A percentile compares a stretch with the other conserved stretches of the same genome.
Conservation (phyloP, 1,284 basidiomycete genomes). For the Omphalotus olearius region DNA sequence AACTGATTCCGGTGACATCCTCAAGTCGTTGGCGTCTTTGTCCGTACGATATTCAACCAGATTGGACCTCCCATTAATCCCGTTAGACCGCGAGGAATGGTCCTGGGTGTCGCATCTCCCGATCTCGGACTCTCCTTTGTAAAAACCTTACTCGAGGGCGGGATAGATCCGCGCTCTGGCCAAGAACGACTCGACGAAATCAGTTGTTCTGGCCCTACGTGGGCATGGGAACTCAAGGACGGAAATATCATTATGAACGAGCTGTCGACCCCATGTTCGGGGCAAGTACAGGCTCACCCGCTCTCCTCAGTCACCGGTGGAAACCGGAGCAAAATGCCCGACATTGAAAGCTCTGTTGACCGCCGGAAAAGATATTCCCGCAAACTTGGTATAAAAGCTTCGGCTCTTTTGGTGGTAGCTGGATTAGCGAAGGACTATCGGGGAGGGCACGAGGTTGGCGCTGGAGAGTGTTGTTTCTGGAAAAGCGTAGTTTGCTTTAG, state of each 20-base stretch:
- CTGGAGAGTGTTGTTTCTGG: slow-evolving; percentile 70
- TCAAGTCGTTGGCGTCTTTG: slow-evolving; percentile 80
- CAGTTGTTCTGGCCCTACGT: slow-evolving; percentile 87
- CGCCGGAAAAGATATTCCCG: slow-evolving; percentile 47
- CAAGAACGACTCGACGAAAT: slow-evolving; percentile 93
- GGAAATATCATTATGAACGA: slow-evolving; percentile 53
- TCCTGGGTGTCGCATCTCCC: slow-evolving; percentile 86
- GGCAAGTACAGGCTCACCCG: slow-evolving; percentile 55
- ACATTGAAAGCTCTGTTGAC: slow-evolving; percentile 58
- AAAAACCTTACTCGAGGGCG: slow-evolving; percentile 61
- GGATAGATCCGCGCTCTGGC: slow-evolving; percentile 79
- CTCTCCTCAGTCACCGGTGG: slow-evolving; percentile 71
- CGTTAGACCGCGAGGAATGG: slow-evolving; percentile 78
- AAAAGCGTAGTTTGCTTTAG: slow-evolving; percentile 71
- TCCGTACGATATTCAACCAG: slow-evolving; percentile 96
- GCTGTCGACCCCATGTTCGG: slow-evolving; percentile 70
- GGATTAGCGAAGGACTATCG: slow-evolving; percentile 68
- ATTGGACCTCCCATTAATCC: slow-evolving; percentile 96
- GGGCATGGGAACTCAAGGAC: slow-evolving; percentile 62
- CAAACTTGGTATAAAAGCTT: slow-evolving; percentile 67
- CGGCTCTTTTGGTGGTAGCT: slow-evolving; percentile 78
- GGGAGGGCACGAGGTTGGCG: slow-evolving; percentile 74
- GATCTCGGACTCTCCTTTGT: slow-evolving; percentile 88
- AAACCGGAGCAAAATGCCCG: slow-evolving; percentile 68
- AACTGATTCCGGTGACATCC: slow-evolving; percentile 91